A percentile compares a stretch with the other conserved stretches of the same genome.
These are phyloP conservation scores for Solanum okadae DNA, from an alignment of 257 asterid genomes.

Conservation along the genomic window DNA sequence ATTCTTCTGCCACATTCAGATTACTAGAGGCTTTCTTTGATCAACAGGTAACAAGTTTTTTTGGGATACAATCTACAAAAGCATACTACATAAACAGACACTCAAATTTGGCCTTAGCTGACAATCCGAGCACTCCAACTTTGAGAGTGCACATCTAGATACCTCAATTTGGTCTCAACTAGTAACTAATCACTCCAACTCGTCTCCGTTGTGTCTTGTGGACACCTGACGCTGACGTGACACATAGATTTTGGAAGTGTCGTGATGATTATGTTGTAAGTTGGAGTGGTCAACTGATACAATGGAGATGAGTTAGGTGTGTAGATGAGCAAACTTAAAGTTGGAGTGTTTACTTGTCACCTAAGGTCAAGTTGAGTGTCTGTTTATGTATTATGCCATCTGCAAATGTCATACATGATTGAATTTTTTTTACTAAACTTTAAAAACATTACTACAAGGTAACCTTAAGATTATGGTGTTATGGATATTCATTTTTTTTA, in stretches of 20 bases:
- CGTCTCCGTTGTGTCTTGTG: neutral
- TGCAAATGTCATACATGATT: neutral
- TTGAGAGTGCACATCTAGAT: neutral
- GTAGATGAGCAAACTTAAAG: neutral
- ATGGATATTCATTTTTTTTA: neutral
- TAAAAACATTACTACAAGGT: neutral
- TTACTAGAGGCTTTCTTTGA: conserved; percentile 62
- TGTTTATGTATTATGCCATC: neutral
- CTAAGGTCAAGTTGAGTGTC: neutral
- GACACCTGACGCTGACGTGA: neutral
- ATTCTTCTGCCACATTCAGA: conserved; percentile 40
- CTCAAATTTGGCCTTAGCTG: neutral
- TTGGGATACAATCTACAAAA: neutral
- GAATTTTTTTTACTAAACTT: neutral
- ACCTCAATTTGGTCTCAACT: neutral
- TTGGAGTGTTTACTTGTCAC: neutral
- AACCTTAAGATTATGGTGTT: neutral
- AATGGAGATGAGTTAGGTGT: neutral
- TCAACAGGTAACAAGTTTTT: conserved; percentile 40
- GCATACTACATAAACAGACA: neutral
- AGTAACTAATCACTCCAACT: neutral
- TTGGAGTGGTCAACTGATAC: neutral
- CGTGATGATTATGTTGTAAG: too few relatives aligned
- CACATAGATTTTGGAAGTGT: neutral
- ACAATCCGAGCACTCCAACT: neutral